These are phyloP conservation scores for Alternaria solani DNA, from an alignment of 2,329 filamentous ascomycete genomes.

Conservation along the genomic window DNA sequence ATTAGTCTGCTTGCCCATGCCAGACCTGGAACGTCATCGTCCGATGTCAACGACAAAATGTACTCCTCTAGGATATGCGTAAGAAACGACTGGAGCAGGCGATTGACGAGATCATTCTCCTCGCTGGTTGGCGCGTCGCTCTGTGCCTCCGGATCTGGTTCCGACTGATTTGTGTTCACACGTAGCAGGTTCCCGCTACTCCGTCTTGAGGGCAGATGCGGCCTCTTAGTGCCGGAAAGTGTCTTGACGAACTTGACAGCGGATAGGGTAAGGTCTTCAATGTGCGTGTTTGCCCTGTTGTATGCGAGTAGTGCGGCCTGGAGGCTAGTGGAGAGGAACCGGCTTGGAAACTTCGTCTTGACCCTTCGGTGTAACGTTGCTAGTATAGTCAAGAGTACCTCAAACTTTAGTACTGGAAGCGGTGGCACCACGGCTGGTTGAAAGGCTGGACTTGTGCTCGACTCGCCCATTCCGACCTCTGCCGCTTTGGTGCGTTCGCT, in stretches of 20 bases:
- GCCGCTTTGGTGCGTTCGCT: conserved; percentile 26
- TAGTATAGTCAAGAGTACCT: conserved; percentile 74
- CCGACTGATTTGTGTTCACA: conserved; percentile 45
- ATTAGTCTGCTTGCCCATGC: conserved; percentile 66
- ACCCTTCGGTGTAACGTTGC: conserved; percentile 76
- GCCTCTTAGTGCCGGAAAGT: conserved; percentile 71
- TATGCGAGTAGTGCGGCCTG: conserved; percentile 75
- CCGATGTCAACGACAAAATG: conserved; percentile 61
- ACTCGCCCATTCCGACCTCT: conserved; percentile 41
- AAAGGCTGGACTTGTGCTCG: conserved; percentile 41
- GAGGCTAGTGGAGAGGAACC: conserved; percentile 79
- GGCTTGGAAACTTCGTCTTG: conserved; percentile 78
- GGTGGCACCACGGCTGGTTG: conserved; percentile 42
- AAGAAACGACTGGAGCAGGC: conserved; percentile 77
- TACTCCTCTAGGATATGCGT: conserved; percentile 80
- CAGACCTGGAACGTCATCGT: conserved; percentile 58
- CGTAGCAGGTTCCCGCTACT: conserved; percentile 58
- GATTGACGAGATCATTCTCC: conserved; percentile 69
- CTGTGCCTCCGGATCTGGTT: conserved; percentile 66
- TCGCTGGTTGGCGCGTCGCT: conserved; percentile 55
- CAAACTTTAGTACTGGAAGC: conserved; percentile 65
- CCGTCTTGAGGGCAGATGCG: conserved; percentile 67
- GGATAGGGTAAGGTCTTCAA: conserved; percentile 71
- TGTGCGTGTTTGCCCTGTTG: conserved; percentile 62
- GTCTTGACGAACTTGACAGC: conserved; percentile 76